Base-by-base conservation (phyloP, 78 protist species). In the Planoprotostelium fungivorum region DNA sequence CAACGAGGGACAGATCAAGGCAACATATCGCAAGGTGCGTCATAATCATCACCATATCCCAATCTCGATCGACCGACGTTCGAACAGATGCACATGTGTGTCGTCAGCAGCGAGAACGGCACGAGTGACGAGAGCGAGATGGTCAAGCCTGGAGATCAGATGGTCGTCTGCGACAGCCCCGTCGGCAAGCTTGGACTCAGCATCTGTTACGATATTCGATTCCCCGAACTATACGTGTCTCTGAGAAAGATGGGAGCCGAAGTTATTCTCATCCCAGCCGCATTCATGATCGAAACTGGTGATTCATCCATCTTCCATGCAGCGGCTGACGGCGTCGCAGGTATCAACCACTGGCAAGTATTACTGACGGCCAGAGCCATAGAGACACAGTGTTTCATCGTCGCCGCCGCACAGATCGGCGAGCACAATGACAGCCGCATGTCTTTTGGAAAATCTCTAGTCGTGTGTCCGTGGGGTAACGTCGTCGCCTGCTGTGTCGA, bases 401-500 rank as follows among this genome's bases (percentile, higher is more conserved):
- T 93, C 0, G 95, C 95, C 9, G 90, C 95, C 34, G 95, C 95
- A 34, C 95, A 93, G 88, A 88, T 89, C 34, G 95, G 95, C 31
- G 28, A 89, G n/a, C 95, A 93, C 85, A 90, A 93, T 37, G 25
- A 88, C 1, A 90, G 85, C 83, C 31, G 95, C 35, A 29, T 35
- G 0, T 85, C 91, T 0, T 93, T 87, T 83, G 95, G 95, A 0
- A 91, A 90, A n/a, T 35, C 84, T 28, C 23, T 93, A 5, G 84
- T 93, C 23, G 39, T 93, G n/a, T 39, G 73, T 28, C 95, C 95
- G 31, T 93, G 95, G 95, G 95, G 95, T 29, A 37, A 83, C 0
- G 36, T 93, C 34, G 23, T 93, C 0, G 38, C 29, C 36, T 92
- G 90, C 31, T 29, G 90, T 10, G n/a, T 28, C 29, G 85, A 38